Conservation (phyloP, 1,139 yeast genomes). For the Kluyveromyces sp. region DNA sequence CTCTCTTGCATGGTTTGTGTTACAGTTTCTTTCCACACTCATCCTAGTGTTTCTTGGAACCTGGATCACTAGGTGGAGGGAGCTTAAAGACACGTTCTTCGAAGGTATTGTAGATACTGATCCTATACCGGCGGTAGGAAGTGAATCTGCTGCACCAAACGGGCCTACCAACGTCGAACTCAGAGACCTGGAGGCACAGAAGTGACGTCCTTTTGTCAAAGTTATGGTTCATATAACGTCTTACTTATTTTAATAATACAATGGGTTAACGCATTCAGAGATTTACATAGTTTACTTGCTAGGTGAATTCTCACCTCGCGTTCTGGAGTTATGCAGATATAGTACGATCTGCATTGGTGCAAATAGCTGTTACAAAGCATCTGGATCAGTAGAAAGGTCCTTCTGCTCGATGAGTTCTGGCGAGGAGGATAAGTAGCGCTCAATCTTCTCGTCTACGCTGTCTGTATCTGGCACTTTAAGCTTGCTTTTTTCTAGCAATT, state of each 20-base stretch:
- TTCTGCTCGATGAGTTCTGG: not conserved
- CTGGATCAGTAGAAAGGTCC: not conserved
- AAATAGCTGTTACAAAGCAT: not conserved
- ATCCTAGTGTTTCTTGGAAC: constrained; percentile 75
- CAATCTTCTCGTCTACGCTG: not conserved
- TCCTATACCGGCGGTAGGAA: constrained; percentile 1
- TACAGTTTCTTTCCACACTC: constrained; percentile 62
- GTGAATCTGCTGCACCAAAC: constrained; percentile 1
- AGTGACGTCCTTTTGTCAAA: constrained; percentile 7
- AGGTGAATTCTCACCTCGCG: not conserved
- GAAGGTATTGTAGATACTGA: constrained; percentile 63
- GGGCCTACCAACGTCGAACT: constrained; percentile 17
- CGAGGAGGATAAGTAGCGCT: not conserved
- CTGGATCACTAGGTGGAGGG: constrained; percentile 83
- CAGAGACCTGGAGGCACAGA: constrained; percentile 30
- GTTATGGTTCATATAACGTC: not conserved
- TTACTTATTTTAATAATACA: not conserved
- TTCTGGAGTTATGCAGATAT: not conserved
- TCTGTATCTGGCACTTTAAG: not conserved
- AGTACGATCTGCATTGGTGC: no score
- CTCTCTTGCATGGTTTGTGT: constrained; percentile 74
- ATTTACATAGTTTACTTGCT: not conserved
- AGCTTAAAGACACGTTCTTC: constrained; percentile 79
- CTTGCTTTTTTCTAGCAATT: constrained; percentile 2
- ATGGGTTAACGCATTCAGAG: not conserved